A percentile compares a stretch with the other conserved stretches of the same genome.
Evolutionary conservation across 208 protist species (phyloP).

Genomic region (Leishmania amazonensis): DNA sequence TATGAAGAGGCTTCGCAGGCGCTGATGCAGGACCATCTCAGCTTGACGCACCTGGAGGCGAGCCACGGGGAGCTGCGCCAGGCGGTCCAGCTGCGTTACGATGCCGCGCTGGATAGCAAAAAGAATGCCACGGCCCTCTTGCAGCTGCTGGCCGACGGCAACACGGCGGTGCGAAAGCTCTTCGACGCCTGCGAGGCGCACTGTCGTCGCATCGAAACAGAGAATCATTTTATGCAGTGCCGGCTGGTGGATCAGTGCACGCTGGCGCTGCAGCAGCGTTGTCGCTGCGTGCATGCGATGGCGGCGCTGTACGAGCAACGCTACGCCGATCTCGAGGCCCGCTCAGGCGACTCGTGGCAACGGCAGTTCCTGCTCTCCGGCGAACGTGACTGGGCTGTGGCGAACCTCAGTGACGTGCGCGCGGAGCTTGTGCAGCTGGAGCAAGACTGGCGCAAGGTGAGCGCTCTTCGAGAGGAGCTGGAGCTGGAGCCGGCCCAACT

Average conservation of each 20-base stretch:
- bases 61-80: constrained; percentile 60
- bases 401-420: constrained; percentile 63
- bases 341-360: constrained; percentile 47
- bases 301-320: constrained; percentile 60
- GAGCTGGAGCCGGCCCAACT: constrained; percentile 42
- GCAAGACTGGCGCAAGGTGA: constrained; percentile 39
- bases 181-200: constrained; percentile 62
- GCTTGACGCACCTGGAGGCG: constrained; percentile 55
- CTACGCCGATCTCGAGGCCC: constrained; percentile 36
- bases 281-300: constrained; percentile 62
- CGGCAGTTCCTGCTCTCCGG: constrained; percentile 66
- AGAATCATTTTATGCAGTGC: constrained; percentile 65
- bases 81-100: constrained; percentile 37
- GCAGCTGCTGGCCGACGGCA: constrained; percentile 37
- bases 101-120: constrained; percentile 31
- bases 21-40: constrained; percentile 53
- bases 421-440: constrained; percentile 50
- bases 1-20: constrained; percentile 67
- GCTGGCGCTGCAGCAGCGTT: constrained; percentile 58
- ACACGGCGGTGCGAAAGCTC: constrained; percentile 38
- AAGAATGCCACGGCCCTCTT: constrained; percentile 28
- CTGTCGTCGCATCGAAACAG: constrained; percentile 36
- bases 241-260: constrained; percentile 43
- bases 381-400: constrained; percentile 63
- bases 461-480: constrained; percentile 38